phyloP scores from a whole-genome alignment of 805 yeast genomes.

The Ogataea nakhonphanomensis region DNA sequence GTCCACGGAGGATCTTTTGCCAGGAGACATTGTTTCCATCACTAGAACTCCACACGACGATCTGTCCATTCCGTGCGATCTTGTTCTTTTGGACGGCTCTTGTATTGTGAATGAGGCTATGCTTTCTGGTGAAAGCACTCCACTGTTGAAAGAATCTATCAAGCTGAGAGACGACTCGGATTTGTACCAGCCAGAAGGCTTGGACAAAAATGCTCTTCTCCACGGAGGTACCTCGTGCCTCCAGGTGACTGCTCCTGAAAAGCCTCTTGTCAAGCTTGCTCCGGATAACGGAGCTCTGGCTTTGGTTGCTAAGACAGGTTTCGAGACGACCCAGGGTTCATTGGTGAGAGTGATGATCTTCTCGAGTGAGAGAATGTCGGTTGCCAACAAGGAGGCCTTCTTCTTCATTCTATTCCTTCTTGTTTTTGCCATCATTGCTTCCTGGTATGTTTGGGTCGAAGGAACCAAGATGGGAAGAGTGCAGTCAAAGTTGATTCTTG shows the following conservation, averaged over 20 bases:
- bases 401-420: conserved; percentile 87
- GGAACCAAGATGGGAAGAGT: conserved; percentile 95
- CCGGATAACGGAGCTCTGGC: conserved; percentile 95
- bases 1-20: conserved; percentile 73
- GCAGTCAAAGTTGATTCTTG: conserved; percentile 88
- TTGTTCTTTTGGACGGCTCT: conserved; percentile 80
- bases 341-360: conserved; percentile 96
- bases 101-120: conserved; percentile 98
- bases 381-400: conserved; percentile 91
- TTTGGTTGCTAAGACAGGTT: conserved; percentile 89
- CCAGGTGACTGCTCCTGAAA: conserved; percentile 76
- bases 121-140: conserved; percentile 98
- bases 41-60: conserved; percentile 83
- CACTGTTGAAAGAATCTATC: conserved; percentile 88
- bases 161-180: conserved; percentile 76
- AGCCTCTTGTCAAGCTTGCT: conserved; percentile 47
- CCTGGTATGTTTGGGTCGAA: conserved; percentile 98
- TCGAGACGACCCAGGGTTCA: conserved; percentile 97
- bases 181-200: conserved; percentile 65
- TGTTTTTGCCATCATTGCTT: conserved; percentile 89
- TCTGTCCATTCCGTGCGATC: conserved; percentile 90
- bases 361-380: conserved; percentile 93
- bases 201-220: conserved; percentile 83
- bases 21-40: conserved; percentile 87
- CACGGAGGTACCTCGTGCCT: conserved; percentile 97